These are phyloP conservation scores for Tuber microsphaerosporum DNA, from an alignment of 495 filamentous ascomycete genomes.

Conservation along the genomic window DNA sequence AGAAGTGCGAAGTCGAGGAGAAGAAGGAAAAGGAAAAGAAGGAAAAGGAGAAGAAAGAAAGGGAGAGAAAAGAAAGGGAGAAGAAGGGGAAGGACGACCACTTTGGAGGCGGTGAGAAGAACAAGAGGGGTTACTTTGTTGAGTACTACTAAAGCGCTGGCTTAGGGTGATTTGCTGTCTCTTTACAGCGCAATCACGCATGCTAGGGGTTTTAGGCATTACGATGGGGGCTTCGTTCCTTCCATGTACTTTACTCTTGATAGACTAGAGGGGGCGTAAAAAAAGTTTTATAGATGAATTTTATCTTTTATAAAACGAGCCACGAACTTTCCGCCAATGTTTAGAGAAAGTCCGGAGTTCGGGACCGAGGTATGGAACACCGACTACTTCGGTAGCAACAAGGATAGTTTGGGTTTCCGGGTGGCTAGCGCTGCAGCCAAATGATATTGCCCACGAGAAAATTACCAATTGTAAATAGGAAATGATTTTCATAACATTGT, in stretches of 20 bases:
- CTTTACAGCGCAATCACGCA: neutral
- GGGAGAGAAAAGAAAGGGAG: neutral
- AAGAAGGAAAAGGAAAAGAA: neutral
- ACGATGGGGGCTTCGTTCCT: neutral
- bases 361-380: neutral
- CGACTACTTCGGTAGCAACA: neutral
- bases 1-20: neutral
- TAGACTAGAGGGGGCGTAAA: neutral
- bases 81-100: no score
- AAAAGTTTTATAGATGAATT: neutral
- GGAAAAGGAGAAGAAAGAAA: neutral
- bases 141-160: neutral
- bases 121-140: neutral
- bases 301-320: neutral
- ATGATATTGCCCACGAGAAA: neutral
- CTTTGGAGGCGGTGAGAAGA: no score
- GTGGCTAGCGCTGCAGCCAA: neutral
- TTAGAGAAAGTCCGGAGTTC: neutral
- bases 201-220: neutral
- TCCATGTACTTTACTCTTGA: neutral
- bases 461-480: neutral
- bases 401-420: neutral
- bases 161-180: neutral
- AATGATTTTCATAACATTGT: neutral
- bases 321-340: neutral